Base-by-base conservation (phyloP, 2,329 filamentous ascomycete species). In the Colletotrichum viniferum region DNA sequence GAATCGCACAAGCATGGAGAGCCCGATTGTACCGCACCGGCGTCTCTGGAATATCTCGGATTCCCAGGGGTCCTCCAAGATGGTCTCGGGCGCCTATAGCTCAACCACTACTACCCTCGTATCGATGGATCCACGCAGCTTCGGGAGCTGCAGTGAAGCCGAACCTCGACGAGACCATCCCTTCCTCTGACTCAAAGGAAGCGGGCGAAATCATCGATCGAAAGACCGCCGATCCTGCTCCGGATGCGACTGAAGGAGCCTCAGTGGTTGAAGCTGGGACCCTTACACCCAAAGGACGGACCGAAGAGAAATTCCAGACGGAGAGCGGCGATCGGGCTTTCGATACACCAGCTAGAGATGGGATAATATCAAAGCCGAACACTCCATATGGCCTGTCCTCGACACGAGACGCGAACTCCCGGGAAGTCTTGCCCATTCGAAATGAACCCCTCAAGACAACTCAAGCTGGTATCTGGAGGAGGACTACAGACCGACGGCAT, bases 1-100 rank as follows among this genome's bases (percentile, higher is more conserved):
- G 86, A 83, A 84, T 86, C 84, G 84, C 82, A 78, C 82, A 83
- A 80, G 76, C 82, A 82, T 86, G 85, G 85, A 85, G 86, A 83
- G 83, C 82, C 80, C 82, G 82, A 81, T 80, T 81, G 78, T 83
- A 80, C 78, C 81, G 79, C 78, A 80, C 79, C 77, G 79, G 79
- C 78, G 56, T 69, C 65, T 70, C 68, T 69, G 68, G 77, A 76
- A 71, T 79, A 76, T 79, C 77, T 73, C 73, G 68, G 69, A 69
- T 76, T 73, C 43, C 76, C 65, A 73, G 65, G 76, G 65, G n/a
- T 58, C 69, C 69, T 70, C 76, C 55, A 66, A 60, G 62, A 73
- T 73, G 73, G 68, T 73, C 66, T 73, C 68, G 43, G 74, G 74
- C 65, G 36, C 48, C 58, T 60, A 58, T 34, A 67, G 28, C 69